Evolutionary conservation across 2,329 filamentous ascomycete genomes (phyloP).

Genomic region (Pyrenochaeta sp.): DNA sequence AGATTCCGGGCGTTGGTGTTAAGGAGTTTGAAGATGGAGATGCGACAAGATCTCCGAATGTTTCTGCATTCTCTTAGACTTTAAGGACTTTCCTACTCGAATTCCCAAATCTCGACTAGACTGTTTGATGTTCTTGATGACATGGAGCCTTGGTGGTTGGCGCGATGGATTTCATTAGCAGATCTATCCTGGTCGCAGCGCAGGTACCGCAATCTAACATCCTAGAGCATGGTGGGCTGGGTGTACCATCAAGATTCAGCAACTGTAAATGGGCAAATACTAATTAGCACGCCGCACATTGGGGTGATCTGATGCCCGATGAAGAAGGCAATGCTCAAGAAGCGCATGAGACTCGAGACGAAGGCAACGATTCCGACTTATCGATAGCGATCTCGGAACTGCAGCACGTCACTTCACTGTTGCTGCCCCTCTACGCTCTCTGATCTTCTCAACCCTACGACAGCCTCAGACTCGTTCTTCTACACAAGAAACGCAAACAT

Average conservation of each 20-base stretch:
- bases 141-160: constrained; percentile 5
- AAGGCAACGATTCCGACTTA: constrained; percentile 25
- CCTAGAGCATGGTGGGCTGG: too few species aligned
- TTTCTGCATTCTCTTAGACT: background rate
- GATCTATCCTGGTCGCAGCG: background rate
- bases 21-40: constrained; percentile 13
- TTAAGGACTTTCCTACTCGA: background rate
- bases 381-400: constrained; percentile 34
- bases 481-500: constrained; percentile 26
- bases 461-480: constrained; percentile 7
- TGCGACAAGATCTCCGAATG: constrained; percentile 15
- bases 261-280: background rate
- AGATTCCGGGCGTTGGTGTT: constrained; percentile 15
- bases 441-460: constrained; percentile 8
- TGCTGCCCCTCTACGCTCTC: constrained; percentile 22
- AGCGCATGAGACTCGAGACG: constrained; percentile 2
- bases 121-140: background rate
- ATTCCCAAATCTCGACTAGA: background rate
- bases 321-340: background rate
- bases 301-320: background rate
- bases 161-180: background rate
- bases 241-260: too few species aligned
- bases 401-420: constrained; percentile 25
- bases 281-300: background rate
- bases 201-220: constrained; percentile 6